phyloP scores from a whole-genome alignment of 305 asterid genomes.

The Fraxinus nigra region DNA sequence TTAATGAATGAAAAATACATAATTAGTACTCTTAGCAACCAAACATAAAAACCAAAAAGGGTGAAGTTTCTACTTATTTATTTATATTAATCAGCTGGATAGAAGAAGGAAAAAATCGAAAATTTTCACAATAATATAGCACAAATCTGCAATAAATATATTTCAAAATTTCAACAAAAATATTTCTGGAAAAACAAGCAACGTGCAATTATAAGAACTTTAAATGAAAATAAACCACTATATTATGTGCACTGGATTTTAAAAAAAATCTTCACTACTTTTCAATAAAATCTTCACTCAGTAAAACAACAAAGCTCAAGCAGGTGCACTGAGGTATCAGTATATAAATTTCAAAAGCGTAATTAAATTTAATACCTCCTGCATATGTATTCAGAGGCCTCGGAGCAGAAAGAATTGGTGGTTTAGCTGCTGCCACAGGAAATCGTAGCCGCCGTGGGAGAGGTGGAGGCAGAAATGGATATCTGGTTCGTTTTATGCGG shows the following conservation, averaged over 20 bases:
- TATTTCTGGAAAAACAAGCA: background rate
- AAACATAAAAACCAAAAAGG: background rate
- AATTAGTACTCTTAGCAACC: background rate
- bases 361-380: background rate
- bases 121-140: background rate
- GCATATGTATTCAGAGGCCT: background rate
- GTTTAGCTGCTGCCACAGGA: background rate
- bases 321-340: background rate
- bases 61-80: background rate
- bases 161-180: background rate
- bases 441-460: background rate
- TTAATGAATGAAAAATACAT: background rate
- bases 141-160: background rate
- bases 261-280: background rate
- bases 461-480: background rate
- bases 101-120: no score
- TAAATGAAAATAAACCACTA: background rate
- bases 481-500: no score
- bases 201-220: background rate
- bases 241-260: background rate
- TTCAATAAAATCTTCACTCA: background rate
- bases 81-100: background rate
- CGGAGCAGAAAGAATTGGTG: background rate
- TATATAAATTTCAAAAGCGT: no score
- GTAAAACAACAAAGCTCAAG: background rate